Conservation (phyloP, 139 green algal species). For the Diplosphaera chodatii region DNA sequence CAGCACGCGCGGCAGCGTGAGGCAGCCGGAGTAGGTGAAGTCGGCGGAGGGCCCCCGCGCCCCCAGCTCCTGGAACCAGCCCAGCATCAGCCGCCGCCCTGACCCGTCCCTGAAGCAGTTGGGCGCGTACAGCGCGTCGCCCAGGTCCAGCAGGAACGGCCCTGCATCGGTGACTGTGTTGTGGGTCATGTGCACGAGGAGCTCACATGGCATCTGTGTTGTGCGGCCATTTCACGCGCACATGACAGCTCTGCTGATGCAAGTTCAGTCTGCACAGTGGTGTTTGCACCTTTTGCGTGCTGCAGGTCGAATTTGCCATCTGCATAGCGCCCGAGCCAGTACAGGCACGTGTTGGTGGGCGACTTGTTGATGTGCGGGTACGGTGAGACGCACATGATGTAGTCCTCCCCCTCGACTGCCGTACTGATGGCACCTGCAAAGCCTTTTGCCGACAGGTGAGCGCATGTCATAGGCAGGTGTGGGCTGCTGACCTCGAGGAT, state of each 20-base stretch:
- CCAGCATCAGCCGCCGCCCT: conserved; percentile 20
- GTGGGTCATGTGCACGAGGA: too few relatives aligned
- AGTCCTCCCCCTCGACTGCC: neutral
- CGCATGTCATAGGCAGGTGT: too few relatives aligned
- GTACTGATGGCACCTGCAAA: neutral
- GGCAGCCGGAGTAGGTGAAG: conserved; percentile 30
- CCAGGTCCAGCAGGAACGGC: conserved; percentile 25
- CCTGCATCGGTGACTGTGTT: conserved; percentile 6
- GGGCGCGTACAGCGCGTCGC: conserved; percentile 29
- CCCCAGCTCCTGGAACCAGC: conserved; percentile 33
- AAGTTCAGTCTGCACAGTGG: too few relatives aligned
- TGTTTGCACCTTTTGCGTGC: conserved; percentile 8
- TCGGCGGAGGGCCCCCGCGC: neutral
- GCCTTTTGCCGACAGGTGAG: too few relatives aligned
- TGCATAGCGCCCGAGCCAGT: conserved; percentile 17
- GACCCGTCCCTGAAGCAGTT: conserved; percentile 7
- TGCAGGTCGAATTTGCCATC: conserved; percentile 15
- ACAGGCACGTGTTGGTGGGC: conserved; percentile 30
- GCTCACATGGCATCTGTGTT: too few relatives aligned
- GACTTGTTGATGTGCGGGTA: conserved; percentile 20
- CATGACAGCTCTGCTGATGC: too few relatives aligned
- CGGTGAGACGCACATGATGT: conserved; percentile 29
- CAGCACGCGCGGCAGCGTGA: conserved; percentile 23
- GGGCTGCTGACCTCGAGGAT: too few relatives aligned
- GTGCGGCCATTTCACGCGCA: too few relatives aligned